Base-by-base conservation (phyloP, 805 yeast species). In the Blastobotrys americana region DNA sequence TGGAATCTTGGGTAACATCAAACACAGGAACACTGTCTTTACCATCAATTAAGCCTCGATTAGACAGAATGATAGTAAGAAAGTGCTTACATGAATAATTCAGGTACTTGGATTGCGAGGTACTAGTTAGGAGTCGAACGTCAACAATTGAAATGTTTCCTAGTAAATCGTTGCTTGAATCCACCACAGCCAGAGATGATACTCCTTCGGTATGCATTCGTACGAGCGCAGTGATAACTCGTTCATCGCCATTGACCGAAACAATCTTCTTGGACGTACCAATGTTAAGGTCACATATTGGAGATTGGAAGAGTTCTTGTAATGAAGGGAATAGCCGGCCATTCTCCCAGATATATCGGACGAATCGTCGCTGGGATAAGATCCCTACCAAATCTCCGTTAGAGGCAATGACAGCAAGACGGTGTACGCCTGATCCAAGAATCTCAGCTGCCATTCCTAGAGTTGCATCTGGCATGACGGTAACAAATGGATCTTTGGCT, bases 21-120 rank as follows among this genome's bases (percentile, higher is more conserved):
- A 90, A 90, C 34, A 93, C 90, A 15, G 98, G 98, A 72, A 83
- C 90, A 35, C 94, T 87, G 68, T 90, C 98, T 64, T 89, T 88
- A 42, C 96, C 96, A 59, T 88, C 89, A 57, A 83, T 94, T 25
- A 90, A 72, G 17, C 98, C 98, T 59, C 96, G 80, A 44, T 82
- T 81, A 52, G 84, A 82, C 51, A 93, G 73, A 49, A 89, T 88
- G 50, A 88, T 82, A 10, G 94, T 79, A 46, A 90, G 78, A 61
- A 90, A 90, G 65, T 84, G 93, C 56, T 87, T 72, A 64, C 96
- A 93, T 4, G 93, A 73, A 61, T 84, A 82, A 57, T 82, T 82
- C 46, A 90, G 71, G 51, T 86, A 70, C 48, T 84, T 88, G 10
- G 94, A 83, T 61, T 89, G 89, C 21, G 95, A 84, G 31, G 94